Base-by-base conservation (phyloP, 2,329 filamentous ascomycete species). In the Penicillium sclerotiorum region DNA sequence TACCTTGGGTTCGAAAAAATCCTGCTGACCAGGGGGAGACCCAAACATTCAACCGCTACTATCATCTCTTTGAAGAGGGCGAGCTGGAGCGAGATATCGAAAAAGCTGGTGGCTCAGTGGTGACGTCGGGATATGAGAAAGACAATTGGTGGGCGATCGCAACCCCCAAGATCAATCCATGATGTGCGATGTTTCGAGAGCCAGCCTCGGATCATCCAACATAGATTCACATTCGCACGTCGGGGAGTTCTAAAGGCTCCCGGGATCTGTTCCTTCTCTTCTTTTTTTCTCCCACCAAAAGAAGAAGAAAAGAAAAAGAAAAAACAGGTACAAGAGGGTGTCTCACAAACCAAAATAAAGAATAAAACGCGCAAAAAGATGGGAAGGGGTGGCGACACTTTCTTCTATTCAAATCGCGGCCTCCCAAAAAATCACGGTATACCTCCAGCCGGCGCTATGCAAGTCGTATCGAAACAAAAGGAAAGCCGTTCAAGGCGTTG, bases 61-160 rank as follows among this genome's bases (percentile, higher is more conserved):
- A 99, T 69, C 94, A 99, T 73, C 77, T 99, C 21, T 99, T 96
- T 72, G 80, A 83, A 46, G 82, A 89, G 66, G 89, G 89, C 13
- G 94, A 99, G 75, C 77, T 99, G 50, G 91, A 96, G 67, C 80
- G 83, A 36, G 89, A 96, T 67, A 82, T 96, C 49, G 69, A 71
- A 43, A 79, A 80, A 13, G 92, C 87, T 17, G 91, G 91, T 15
- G 94, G 92, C 7, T 74, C 73, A 41, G 84, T 96, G 12, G 63
- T 94, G 20, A 86, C 89, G 58, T 84, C 84, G 52, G 94, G 94
- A 27, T 99, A 97, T 72, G 94, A 99, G 68, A 92, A 86, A 75
- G 94, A 97, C 68, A 99, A 99, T 74, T 97, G 94, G 94, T 99
- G 93, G 93, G 90, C 86, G 46, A 86, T 96, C 67, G 81, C 78